Evolutionary conservation across 2,329 filamentous ascomycete species (phyloP).

Genomic region (Diplodia scrobiculata): DNA sequence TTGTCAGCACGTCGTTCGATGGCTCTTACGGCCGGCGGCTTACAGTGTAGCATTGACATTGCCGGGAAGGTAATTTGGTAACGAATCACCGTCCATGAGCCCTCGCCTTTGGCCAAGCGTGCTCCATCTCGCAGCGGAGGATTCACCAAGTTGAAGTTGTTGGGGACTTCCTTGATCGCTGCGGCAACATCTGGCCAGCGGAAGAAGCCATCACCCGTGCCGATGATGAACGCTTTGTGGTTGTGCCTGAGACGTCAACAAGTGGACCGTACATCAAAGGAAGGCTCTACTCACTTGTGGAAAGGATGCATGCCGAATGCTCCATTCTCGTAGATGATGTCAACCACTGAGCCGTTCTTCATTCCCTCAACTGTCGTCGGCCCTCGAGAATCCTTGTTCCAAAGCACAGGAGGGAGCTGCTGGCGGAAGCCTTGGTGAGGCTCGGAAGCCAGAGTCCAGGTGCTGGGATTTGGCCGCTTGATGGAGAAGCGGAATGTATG

Average conservation of each 20-base stretch:
- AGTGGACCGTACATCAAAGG: rapidly evolving
- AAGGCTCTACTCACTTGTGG: conserved; percentile 41
- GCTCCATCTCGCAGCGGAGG: conserved; percentile 59
- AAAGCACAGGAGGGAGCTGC: neutral
- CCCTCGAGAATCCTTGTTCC: neutral
- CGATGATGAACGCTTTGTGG: conserved; percentile 62
- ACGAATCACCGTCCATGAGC: conserved; percentile 49
- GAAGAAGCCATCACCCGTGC: conserved; percentile 52
- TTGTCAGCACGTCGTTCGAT: neutral
- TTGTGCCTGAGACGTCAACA: conserved; percentile 55
- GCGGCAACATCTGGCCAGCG: conserved; percentile 58
- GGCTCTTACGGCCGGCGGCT: conserved; percentile 32
- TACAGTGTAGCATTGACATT: conserved; percentile 55
- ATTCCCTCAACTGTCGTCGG: neutral
- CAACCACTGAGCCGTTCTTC: conserved; percentile 22
- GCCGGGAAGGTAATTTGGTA: conserved; percentile 54
- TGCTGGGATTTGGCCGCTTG: conserved; percentile 8
- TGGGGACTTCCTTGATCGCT: conserved; percentile 51
- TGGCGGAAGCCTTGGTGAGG: conserved; percentile 1
- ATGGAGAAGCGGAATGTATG: conserved; percentile 49
- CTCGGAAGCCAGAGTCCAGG: neutral
- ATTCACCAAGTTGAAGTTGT: conserved; percentile 59
- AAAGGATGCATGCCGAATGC: conserved; percentile 35
- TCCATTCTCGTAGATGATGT: conserved; percentile 31
- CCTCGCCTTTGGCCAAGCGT: conserved; percentile 26